Conservation (phyloP, 192 early-diverging fungal species). For the Backusella parvicylindrica region DNA sequence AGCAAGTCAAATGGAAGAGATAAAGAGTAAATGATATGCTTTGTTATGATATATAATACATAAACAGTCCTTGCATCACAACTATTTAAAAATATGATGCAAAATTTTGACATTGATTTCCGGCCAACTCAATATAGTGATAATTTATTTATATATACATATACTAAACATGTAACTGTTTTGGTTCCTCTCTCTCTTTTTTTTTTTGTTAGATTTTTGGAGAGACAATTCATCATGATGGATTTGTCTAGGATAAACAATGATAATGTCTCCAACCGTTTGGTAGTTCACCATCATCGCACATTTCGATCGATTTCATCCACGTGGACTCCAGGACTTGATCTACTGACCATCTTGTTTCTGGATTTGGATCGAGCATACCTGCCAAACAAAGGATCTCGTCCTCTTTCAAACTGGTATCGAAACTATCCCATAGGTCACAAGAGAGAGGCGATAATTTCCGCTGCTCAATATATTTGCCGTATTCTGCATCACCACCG, state of each 20-base stretch:
- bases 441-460: conserved; percentile 25
- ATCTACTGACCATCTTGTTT: conserved; percentile 65
- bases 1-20: too few species aligned
- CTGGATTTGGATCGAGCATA: conserved; percentile 79
- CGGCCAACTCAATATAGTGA: too few species aligned
- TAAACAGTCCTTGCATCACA: too few species aligned
- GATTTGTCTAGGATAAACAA: background rate
- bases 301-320: conserved; percentile 37
- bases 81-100: too few species aligned
- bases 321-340: conserved; percentile 55
- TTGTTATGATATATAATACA: too few species aligned
- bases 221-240: background rate
- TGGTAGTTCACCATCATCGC: conserved; percentile 23
- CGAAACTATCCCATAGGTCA: conserved; percentile 61
- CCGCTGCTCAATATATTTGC: conserved; percentile 31
- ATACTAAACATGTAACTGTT: background rate
- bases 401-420: conserved; percentile 37
- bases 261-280: conserved; percentile 20
- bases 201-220: background rate
- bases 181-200: background rate
- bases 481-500: conserved; percentile 61
- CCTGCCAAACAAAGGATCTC: conserved; percentile 70
- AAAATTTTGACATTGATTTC: too few species aligned
- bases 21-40: too few species aligned
- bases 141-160: too few species aligned